These are phyloP conservation scores for Verticillium tricorpus DNA, from an alignment of 2,329 filamentous ascomycete genomes.

Conservation along the genomic window DNA sequence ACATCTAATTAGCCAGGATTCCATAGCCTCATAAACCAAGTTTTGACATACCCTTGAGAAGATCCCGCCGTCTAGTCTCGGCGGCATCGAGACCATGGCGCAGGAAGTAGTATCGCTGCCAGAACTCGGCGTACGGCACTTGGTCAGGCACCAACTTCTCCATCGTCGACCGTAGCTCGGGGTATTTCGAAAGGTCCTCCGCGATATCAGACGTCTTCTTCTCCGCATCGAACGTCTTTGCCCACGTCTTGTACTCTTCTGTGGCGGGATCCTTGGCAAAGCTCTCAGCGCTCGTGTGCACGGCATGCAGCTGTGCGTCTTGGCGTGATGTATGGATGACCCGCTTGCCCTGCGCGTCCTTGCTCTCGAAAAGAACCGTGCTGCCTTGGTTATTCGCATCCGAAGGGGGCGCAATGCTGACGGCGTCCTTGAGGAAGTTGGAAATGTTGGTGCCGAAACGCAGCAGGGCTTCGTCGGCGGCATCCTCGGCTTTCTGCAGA, in stretches of 20 bases:
- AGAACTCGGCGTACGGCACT: slow-evolving; percentile 87
- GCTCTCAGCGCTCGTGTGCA: slow-evolving; percentile 78
- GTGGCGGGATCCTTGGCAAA: slow-evolving; percentile 79
- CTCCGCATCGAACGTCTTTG: slow-evolving; percentile 71
- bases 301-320: slow-evolving; percentile 92
- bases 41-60: slow-evolving; percentile 72
- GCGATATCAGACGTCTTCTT: slow-evolving; percentile 81
- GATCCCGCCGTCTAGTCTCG: slow-evolving; percentile 80
- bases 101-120: slow-evolving; percentile 93
- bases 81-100: slow-evolving; percentile 90
- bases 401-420: slow-evolving; percentile 75
- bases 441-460: slow-evolving; percentile 87
- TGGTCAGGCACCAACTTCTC: slow-evolving; percentile 91
- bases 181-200: slow-evolving; percentile 77
- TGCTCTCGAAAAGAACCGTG: slow-evolving; percentile 85
- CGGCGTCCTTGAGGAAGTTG: slow-evolving; percentile 85
- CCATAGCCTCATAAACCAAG: neutral
- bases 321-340: slow-evolving; percentile 93
- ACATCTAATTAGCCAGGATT: slow-evolving; percentile 6
- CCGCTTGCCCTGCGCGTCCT: slow-evolving; percentile 82
- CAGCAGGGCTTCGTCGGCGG: slow-evolving; percentile 89
- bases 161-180: slow-evolving; percentile 83
- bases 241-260: slow-evolving; percentile 71
- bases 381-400: slow-evolving; percentile 43
- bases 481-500: slow-evolving; percentile 87